These are phyloP conservation scores for Magnaporthales sp. DNA, from an alignment of 2,329 filamentous ascomycete genomes.

Conservation along the genomic window DNA sequence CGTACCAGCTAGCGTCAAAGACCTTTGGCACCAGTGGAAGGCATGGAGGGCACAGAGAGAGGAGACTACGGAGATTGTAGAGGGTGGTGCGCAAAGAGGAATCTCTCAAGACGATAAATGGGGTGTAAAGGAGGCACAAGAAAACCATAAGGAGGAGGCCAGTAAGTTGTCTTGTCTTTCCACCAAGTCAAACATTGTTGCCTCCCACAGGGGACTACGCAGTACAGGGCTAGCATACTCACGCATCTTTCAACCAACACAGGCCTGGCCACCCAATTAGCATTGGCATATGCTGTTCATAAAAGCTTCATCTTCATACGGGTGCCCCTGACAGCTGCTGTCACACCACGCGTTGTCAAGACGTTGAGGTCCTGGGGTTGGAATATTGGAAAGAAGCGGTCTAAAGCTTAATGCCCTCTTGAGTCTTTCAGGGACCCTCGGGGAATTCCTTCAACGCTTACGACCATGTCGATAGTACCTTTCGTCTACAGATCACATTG, in stretches of 20 bases:
- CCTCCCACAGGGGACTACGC: not conserved
- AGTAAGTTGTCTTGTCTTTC: slow-evolving; percentile 46
- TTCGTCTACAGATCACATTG: not conserved
- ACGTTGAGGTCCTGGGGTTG: slow-evolving; percentile 81
- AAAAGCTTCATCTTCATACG: slow-evolving; percentile 96
- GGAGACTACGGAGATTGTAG: slow-evolving; percentile 28
- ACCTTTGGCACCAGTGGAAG: slow-evolving; percentile 41
- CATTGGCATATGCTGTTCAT: slow-evolving; percentile 91
- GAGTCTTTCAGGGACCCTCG: not conserved
- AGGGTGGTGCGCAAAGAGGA: not conserved
- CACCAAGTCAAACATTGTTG: not conserved
- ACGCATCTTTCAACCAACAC: slow-evolving; percentile 6
- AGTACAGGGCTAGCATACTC: slow-evolving; percentile 5
- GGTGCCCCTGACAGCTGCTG: slow-evolving; percentile 83
- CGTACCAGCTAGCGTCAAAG: slow-evolving; percentile 51
- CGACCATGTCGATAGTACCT: not conserved
- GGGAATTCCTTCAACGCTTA: not conserved
- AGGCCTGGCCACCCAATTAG: slow-evolving; percentile 72
- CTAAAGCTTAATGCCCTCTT: not conserved
- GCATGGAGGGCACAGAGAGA: slow-evolving; percentile 24
- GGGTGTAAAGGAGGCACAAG: slow-evolving; percentile 56
- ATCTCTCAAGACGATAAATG: slow-evolving; percentile 35
- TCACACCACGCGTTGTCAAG: slow-evolving; percentile 93
- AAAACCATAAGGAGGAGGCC: slow-evolving; percentile 54
- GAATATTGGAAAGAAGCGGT: slow-evolving; percentile 72